These are phyloP conservation scores for Croton laevigatus DNA, from an alignment of 441 rosid genomes.

Conservation along the genomic window DNA sequence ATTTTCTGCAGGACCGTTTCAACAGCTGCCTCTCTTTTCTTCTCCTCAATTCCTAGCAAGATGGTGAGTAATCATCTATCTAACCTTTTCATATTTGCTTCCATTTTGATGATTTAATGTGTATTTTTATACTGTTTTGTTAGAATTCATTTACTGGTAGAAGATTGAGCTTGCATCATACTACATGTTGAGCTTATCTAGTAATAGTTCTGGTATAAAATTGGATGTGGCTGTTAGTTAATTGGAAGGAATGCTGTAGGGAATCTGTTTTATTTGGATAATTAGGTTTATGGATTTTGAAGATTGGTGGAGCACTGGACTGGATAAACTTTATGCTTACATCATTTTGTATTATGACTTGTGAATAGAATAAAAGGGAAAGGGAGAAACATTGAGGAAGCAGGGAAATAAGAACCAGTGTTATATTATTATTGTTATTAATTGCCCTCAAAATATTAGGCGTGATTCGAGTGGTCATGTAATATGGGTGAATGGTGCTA, in stretches of 20 bases:
- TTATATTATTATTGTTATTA: neutral
- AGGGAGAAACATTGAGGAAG: too few species aligned
- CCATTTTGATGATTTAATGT: neutral
- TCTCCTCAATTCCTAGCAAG: neutral
- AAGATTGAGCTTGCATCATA: neutral
- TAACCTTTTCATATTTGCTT: neutral
- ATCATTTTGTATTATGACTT: neutral
- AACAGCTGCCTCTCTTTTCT: neutral
- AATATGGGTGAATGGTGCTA: conserved; percentile 1
- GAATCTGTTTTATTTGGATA: neutral
- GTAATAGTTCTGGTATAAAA: neutral
- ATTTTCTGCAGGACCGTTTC: conserved; percentile 2
- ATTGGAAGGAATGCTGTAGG: neutral
- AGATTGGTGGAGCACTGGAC: neutral
- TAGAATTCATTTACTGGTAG: neutral
- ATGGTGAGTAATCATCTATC: conserved; percentile 10
- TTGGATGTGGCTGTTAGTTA: neutral
- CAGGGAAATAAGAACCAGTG: neutral
- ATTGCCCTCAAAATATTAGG: neutral
- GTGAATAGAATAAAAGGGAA: neutral
- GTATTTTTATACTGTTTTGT: neutral
- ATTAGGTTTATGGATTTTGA: neutral
- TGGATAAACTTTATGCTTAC: neutral
- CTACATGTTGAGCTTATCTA: too few species aligned
- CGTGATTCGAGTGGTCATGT: neutral